These are phyloP conservation scores for Daldinia decipiens DNA, from an alignment of 495 filamentous ascomycete species.

Conservation along the genomic window DNA sequence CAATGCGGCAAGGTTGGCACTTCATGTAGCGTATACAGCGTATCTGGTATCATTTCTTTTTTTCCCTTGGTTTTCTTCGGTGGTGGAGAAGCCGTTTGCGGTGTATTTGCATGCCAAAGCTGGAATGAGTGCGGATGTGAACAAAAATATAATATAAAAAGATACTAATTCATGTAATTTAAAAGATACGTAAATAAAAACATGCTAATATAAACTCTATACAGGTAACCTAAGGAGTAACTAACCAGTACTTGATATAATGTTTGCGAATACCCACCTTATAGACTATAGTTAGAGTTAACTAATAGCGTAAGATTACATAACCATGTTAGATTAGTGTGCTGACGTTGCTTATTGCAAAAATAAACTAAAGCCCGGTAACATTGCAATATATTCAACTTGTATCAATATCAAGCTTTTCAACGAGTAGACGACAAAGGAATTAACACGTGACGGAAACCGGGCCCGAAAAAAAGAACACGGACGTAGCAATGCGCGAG, in stretches of 20 bases:
- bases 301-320: background rate
- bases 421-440: background rate
- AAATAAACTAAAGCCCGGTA: background rate
- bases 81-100: background rate
- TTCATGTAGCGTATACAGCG: background rate
- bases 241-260: background rate
- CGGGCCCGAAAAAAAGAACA: background rate
- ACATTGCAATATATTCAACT: background rate
- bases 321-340: background rate
- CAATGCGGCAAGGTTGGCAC: background rate
- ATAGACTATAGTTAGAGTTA: no score
- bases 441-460: background rate
- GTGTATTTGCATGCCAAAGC: background rate
- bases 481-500: constrained; percentile 4
- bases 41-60: background rate
- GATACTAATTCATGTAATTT: background rate
- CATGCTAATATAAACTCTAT: no score
- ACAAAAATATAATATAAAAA: background rate
- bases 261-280: constrained; percentile 2
- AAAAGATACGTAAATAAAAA: background rate
- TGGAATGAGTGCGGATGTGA: background rate
- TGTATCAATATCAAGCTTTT: background rate
- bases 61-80: background rate
- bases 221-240: no score
- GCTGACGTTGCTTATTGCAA: background rate